Conservation (phyloP, 768 basidiomycete genomes). For the Rickenella mellea region DNA sequence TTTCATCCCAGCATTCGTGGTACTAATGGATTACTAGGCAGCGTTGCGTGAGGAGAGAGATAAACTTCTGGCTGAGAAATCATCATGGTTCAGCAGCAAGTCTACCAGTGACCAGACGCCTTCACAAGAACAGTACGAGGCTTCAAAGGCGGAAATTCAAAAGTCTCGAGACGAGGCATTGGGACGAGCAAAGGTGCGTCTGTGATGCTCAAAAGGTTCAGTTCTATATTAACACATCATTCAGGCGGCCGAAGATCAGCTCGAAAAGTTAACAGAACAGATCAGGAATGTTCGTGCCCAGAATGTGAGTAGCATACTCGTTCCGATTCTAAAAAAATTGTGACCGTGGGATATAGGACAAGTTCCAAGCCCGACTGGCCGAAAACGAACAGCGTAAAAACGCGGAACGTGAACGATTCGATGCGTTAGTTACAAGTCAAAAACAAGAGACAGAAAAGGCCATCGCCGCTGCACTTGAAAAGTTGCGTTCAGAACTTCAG, state of each 20-base stretch:
- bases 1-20: constrained; percentile 7
- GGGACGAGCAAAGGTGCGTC: constrained; percentile 45
- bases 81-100: constrained; percentile 26
- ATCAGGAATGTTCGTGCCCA: constrained; percentile 25
- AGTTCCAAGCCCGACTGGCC: constrained; percentile 45
- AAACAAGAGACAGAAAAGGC: constrained; percentile 31
- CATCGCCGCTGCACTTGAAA: constrained; percentile 49
- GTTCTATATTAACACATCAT: constrained; percentile 3
- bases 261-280: constrained; percentile 34
- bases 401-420: constrained; percentile 32
- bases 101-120: constrained; percentile 13
- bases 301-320: background rate
- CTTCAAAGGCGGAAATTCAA: constrained; percentile 48
- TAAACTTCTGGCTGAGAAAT: constrained; percentile 51
- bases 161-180: constrained; percentile 54
- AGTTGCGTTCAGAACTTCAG: constrained; percentile 38
- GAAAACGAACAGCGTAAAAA: constrained; percentile 44
- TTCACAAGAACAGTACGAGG: constrained; percentile 34
- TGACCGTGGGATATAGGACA: constrained; percentile 45
- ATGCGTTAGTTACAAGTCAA: constrained; percentile 12
- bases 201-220: background rate
- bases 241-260: constrained; percentile 32
- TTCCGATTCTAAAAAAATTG: constrained; percentile 3
- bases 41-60: constrained; percentile 51
- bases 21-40: constrained; percentile 26